Percentiles rank a stretch among this genome's conserved stretches.
phyloP scores from a whole-genome alignment of 31 red algal genomes.

The Odonthalia washingtoniensis region DNA sequence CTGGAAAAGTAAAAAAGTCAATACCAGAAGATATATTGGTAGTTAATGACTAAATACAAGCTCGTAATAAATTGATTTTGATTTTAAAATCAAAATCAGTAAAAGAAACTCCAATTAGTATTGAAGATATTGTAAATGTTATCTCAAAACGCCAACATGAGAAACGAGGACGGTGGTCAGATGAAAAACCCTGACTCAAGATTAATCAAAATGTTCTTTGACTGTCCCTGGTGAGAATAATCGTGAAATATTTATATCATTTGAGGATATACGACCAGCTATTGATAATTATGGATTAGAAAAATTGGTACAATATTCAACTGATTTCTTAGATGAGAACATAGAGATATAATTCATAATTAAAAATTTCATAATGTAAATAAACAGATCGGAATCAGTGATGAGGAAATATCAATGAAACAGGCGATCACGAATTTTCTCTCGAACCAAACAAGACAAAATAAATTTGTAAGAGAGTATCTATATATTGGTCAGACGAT shows the following conservation, averaged over 20 bases:
- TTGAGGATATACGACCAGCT: neutral
- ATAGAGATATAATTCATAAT: no score
- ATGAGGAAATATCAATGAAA: no score
- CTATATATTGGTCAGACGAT: no score
- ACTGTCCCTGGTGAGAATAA: neutral
- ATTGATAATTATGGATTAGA: neutral
- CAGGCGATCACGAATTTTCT: no score
- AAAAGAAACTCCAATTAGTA: neutral
- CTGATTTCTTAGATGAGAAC: no score
- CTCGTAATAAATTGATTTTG: constrained; percentile 8
- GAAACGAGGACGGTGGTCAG: constrained; percentile 34
- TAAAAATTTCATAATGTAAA: no score
- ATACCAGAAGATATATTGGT: neutral
- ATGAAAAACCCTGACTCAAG: neutral
- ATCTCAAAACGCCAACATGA: constrained; percentile 9
- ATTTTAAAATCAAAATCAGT: constrained; percentile 13
- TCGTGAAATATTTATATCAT: neutral
- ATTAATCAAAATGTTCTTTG: neutral
- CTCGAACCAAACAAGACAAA: no score
- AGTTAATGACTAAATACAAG: constrained; percentile 6
- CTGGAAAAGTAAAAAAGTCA: no score
- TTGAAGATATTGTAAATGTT: constrained; percentile 35
- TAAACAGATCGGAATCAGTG: no score
- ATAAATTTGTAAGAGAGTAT: no score
- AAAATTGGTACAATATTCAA: neutral